Evolutionary conservation across 1,139 yeast species (phyloP), one percentile per base, ranked within the genome.

Genomic region (Pichia sp.): DNA sequence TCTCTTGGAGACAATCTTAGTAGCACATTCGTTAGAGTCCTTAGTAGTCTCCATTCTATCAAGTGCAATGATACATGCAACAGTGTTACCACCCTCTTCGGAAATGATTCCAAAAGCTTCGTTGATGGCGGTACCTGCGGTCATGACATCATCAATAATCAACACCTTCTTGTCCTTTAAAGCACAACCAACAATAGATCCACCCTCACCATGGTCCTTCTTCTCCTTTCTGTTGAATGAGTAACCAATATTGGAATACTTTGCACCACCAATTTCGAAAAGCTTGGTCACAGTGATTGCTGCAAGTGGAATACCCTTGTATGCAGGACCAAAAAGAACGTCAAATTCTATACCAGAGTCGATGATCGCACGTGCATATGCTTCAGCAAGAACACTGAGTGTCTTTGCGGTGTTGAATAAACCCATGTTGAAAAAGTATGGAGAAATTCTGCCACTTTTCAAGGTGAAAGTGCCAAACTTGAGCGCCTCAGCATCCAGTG

Each of bases 131-230:
- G 97, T 91, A 27, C 98, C 98, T 3, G 98, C 97, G 42, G 97
- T 91, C 77, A 91, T 88, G 34, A 91, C 97, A 54, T 91, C 98
- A 60, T 91, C 98, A 47, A 91, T 86, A 52, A 91, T 82, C 53
- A 91, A 67, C 23, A 87, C 74, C 44, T 69, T 71, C 60, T 87
- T 82, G 38, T 74, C 83, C 44, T 71, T 69, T 51, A 91, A 70
- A 4, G 74, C 62, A 30, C 85, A 76, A 23, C 98, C 98, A 27
- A 91, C 98, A 53, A 91, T 84, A 41, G 74, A 74, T 14, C 98
- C 98, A 45, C 98, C 98, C 66, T 91, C 98, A 37, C 98, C 98
- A 59, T 91, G 98, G 54, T 88, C 96, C 64, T 91, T 91, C 70
- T 83, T 85, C 62, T 91, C 98, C 65, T 83, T 82, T 64, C 93